Evolutionary conservation across 495 filamentous ascomycete genomes (phyloP), one percentile per base, ranked within the genome.

Genomic region (Diplogelasinospora grovesii): DNA sequence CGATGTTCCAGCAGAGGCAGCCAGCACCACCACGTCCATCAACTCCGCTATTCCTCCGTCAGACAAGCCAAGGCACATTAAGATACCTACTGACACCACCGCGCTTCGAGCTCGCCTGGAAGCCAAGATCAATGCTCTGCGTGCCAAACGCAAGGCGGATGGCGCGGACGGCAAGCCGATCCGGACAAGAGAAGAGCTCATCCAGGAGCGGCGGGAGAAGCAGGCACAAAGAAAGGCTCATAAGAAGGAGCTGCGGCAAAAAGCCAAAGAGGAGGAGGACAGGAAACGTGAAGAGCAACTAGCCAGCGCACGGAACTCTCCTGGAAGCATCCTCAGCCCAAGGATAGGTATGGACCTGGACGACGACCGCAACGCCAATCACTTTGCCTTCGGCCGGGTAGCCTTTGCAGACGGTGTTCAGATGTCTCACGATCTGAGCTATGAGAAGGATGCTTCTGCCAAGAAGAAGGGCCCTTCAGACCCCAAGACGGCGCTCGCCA

Each of bases 191-290:
- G 82, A 92, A 63, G 89, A 96, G 48, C 74, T 98, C 2, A 83
- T 98, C 50, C 93, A 96, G 61, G 71, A 83, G 11, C 78, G 92
- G 3, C 78, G 90, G 36, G 78, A 83, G 55, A 95, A 94, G 64
- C 86, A 90, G 57, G 79, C 85, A 36, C 73, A 85, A 50, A 81
- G 88, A 28, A 87, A 85, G 59, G 79, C 81, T 25, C 83, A 87
- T 59, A 97, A 95, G 66, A 89, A 93, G 56, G 81, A 86, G 33
- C 56, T 86, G 30, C 73, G 89, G 10, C 69, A 72, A 45, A 75
- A 84, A 40, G 82, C 82, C 20, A 87, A 83, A 58, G 73, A 82
- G 39, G 84, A 88, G 50, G 86, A 89, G 52, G 74, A 83, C 39
- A 71, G 64, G 15, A 73, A 77, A 39, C 75, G 77, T 25, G 81